A percentile compares a stretch with the other conserved stretches of the same genome.
Evolutionary conservation across 768 basidiomycete species (phyloP).

Genomic region (Dioszegia aurantiaca): DNA sequence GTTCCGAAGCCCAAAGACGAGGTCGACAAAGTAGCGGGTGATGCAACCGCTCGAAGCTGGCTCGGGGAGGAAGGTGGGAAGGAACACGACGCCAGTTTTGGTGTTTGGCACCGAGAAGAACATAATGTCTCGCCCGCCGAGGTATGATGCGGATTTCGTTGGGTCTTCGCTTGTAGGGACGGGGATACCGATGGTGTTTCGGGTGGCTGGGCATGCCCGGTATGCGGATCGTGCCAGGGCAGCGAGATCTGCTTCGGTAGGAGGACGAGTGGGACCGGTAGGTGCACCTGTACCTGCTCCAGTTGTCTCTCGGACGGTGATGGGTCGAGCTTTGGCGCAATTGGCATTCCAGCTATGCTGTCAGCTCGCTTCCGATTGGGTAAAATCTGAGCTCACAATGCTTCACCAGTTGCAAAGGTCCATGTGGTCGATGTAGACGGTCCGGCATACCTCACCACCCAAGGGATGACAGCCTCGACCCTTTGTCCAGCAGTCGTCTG

Average conservation of each 20-base stretch:
- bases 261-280: neutral
- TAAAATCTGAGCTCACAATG: slow-evolving; percentile 14
- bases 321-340: neutral
- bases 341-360: slow-evolving; percentile 10
- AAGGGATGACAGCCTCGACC: slow-evolving; percentile 14
- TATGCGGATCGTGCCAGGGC: slow-evolving; percentile 4
- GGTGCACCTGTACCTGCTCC: neutral
- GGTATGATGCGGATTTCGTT: slow-evolving; percentile 16
- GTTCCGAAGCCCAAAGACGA: slow-evolving; percentile 23
- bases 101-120: slow-evolving; percentile 25
- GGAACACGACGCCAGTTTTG: slow-evolving; percentile 23
- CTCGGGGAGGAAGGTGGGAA: slow-evolving; percentile 23
- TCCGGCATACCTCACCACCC: slow-evolving; percentile 14
- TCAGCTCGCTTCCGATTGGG: neutral
- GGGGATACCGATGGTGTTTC: slow-evolving; percentile 8
- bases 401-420: slow-evolving; percentile 15
- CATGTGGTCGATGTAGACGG: neutral
- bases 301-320: neutral
- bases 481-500: slow-evolving; percentile 6
- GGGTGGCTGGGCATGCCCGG: slow-evolving; percentile 1
- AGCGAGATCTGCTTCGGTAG: slow-evolving; percentile 4
- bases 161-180: slow-evolving; percentile 2
- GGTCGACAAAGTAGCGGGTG: slow-evolving; percentile 22
- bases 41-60: neutral
- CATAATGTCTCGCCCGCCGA: slow-evolving; percentile 29